Base-by-base conservation (phyloP, 2,329 filamentous ascomycete genomes). In the Teratosphaeria nubilosa region DNA sequence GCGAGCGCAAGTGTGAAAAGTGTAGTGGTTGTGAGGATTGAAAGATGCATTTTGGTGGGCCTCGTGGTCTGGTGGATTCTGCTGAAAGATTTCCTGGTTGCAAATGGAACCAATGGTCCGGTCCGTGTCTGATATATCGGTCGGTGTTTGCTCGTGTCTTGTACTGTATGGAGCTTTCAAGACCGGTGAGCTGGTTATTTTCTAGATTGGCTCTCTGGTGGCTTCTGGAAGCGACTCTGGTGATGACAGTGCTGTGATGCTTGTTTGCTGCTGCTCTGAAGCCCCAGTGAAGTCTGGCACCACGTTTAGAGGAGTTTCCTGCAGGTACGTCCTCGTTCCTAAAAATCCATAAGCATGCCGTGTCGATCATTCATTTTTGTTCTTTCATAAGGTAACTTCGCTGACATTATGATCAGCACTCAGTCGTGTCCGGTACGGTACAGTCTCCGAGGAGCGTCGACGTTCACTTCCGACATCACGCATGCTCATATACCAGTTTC, bases 41-140 rank as follows among this genome's bases (percentile, higher is more conserved):
- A 34, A 34, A 30, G 16, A 14, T 54, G 58, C 51, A 57, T 59
- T 25, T 24, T 57, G 31, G 24, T 53, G 53, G 32, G 27, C 27
- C 14, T 48, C 5, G 14, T 6, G 16, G 14, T 22, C n/a, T 30
- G 51, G 14, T 53, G 11, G 24, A 24, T 31, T 16, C 5, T 16
- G 51, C 25, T 16, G 25, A 4, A 30, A 10, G 24, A 24, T 53
- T 22, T 10, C 30, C 13, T 53, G 14, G 25, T 9, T 53, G 16
- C 5, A 31, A 9, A 11, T 34, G n/a, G n/a, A n/a, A n/a, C n/a
- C 16, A 9, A 20, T 16, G n/a, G 22, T 16, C 3, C 48, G 41
- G 9, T 48, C 14, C 30, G 11, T 34, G 9, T 2, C 32, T 54
- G 10, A 37, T 34, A 37, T 54, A 13, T 32, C 34, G 52, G 24